Percentiles rank a stretch among this genome's conserved stretches.
Conservation (phyloP, 352 stramenopile species). For the Thalassiosira sp. region DNA sequence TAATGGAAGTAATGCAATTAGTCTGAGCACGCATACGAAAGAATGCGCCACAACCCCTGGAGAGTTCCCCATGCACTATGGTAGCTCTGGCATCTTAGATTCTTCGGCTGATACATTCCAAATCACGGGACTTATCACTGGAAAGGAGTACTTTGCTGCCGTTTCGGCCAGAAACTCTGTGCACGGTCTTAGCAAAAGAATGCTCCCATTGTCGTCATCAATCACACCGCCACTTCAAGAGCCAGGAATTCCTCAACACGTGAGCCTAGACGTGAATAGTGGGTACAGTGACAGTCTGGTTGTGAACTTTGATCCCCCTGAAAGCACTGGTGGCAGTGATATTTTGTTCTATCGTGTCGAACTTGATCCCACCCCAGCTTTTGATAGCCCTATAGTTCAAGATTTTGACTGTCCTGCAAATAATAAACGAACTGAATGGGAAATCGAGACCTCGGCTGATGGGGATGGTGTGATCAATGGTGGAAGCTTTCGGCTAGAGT, state of each 20-base stretch:
- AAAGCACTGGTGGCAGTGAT: constrained; percentile 67
- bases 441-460: constrained; percentile 56
- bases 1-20: constrained; percentile 62
- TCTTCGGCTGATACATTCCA: constrained; percentile 42
- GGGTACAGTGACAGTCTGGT: constrained; percentile 86
- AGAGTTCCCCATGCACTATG: constrained; percentile 64
- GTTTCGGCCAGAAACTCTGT: constrained; percentile 77
- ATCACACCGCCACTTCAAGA: constrained; percentile 83
- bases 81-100: constrained; percentile 48
- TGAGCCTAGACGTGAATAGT: constrained; percentile 85
- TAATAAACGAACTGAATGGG: constrained; percentile 74
- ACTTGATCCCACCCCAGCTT: constrained; percentile 73
- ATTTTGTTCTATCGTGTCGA: constrained; percentile 82
- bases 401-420: constrained; percentile 61
- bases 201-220: constrained; percentile 57
- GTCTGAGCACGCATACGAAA: constrained; percentile 50
- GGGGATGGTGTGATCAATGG: constrained; percentile 55
- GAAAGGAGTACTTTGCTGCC: constrained; percentile 80
- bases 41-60: constrained; percentile 50
- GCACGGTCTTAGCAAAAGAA: constrained; percentile 79
- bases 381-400: constrained; percentile 76
- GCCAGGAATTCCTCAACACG: constrained; percentile 81
- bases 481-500: constrained; percentile 74
- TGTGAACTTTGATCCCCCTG: constrained; percentile 80
- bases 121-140: constrained; percentile 72